Conservation (phyloP, 257 asterid species). For the Solanum chmielewskii region DNA sequence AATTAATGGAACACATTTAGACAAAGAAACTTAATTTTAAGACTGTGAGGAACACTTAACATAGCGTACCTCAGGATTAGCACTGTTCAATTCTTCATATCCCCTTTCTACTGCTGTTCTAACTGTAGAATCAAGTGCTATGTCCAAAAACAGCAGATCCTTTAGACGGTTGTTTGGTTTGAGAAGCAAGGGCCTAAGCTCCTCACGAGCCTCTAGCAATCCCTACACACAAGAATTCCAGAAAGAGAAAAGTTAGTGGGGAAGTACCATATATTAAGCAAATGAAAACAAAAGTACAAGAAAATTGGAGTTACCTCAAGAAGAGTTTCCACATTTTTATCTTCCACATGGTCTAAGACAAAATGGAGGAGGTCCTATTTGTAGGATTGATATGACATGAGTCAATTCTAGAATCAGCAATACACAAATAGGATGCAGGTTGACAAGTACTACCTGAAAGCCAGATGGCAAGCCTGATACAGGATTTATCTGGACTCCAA, state of each 20-base stretch:
- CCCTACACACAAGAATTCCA: constrained; percentile 34
- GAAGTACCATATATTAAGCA: neutral
- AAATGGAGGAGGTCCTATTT: constrained; percentile 78
- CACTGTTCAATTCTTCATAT: constrained; percentile 69
- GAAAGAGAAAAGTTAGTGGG: neutral
- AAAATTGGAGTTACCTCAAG: constrained; percentile 58
- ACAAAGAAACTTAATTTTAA: neutral
- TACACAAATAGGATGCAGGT: neutral
- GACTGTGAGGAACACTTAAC: neutral
- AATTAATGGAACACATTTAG: neutral
- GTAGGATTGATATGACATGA: constrained; percentile 3
- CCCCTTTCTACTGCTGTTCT: constrained; percentile 98
- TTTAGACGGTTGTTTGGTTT: constrained; percentile 68
- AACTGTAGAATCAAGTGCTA: constrained; percentile 92
- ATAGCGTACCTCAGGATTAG: constrained; percentile 68
- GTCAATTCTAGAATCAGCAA: neutral
- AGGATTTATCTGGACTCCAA: constrained; percentile 92
- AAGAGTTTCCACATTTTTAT: constrained; percentile 78
- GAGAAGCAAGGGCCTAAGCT: constrained; percentile 82
- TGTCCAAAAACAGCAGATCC: constrained; percentile 88
- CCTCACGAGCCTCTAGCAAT: constrained; percentile 94
- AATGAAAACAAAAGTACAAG: constrained; percentile 3
- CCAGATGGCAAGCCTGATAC: constrained; percentile 94
- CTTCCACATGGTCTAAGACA: constrained; percentile 73
- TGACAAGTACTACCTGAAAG: constrained; percentile 45